Percentiles rank a stretch among this genome's conserved stretches.
Evolutionary conservation across 345 rosid species (phyloP).

Genomic region (Syzygium grande): DNA sequence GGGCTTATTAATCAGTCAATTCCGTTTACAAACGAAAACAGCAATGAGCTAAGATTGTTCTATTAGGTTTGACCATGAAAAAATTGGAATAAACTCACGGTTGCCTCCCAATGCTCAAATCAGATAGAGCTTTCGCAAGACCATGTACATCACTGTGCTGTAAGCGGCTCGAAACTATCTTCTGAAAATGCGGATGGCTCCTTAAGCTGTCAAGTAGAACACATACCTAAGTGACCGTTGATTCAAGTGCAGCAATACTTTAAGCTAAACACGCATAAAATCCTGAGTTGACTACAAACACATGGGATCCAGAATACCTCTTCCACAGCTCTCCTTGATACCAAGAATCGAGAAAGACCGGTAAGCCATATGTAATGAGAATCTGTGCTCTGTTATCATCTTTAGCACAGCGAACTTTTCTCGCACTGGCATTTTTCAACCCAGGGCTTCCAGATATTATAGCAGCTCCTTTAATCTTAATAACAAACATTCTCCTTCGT

Average conservation of each 20-base stretch:
- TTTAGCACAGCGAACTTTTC: slow-evolving; percentile 62
- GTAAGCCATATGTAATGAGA: slow-evolving; percentile 53
- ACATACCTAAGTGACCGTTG: background rate
- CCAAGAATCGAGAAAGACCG: slow-evolving; percentile 56
- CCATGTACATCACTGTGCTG: slow-evolving; percentile 39
- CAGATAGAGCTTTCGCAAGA: slow-evolving; percentile 70
- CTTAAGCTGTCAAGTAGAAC: slow-evolving; percentile 52
- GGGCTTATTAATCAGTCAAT: background rate
- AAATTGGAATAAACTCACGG: slow-evolving; percentile 39
- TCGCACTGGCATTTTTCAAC: slow-evolving; percentile 28
- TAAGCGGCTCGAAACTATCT: slow-evolving; percentile 46
- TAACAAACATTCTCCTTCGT: background rate
- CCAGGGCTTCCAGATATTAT: slow-evolving; percentile 94
- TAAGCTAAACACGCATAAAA: background rate
- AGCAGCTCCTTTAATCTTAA: slow-evolving; percentile 65
- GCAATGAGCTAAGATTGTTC: background rate
- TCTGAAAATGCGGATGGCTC: slow-evolving; percentile 56
- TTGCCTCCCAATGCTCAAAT: slow-evolving; percentile 76
- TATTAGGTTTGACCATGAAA: background rate
- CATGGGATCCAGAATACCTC: slow-evolving; percentile 37
- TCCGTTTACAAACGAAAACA: background rate
- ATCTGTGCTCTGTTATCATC: slow-evolving; percentile 59
- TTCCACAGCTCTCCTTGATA: slow-evolving; percentile 71
- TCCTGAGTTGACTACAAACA: background rate
- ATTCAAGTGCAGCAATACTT: background rate